Percentiles rank a stretch among this genome's conserved stretches.
Conservation (phyloP, 257 asterid genomes). For the Avicennia marina region DNA sequence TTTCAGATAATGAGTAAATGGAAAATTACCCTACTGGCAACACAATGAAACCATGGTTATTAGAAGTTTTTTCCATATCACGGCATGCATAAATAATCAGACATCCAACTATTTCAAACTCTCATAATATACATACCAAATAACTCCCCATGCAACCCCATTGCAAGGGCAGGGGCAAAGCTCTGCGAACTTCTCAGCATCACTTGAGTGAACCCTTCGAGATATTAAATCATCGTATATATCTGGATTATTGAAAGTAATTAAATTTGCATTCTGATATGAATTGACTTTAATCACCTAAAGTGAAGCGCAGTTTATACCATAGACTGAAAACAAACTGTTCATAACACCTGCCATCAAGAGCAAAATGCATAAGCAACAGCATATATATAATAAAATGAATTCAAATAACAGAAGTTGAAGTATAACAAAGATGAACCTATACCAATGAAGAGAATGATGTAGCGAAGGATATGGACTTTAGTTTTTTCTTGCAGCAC, state of each 20-base stretch:
- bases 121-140: constrained; percentile 59
- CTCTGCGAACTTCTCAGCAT: constrained; percentile 99
- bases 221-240: constrained; percentile 94
- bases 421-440: background rate
- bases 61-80: background rate
- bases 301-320: constrained; percentile 52
- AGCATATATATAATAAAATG: background rate
- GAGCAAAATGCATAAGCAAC: constrained; percentile 15
- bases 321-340: constrained; percentile 91
- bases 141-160: constrained; percentile 90
- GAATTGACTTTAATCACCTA: no score
- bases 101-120: constrained; percentile 1
- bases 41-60: no score
- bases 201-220: constrained; percentile 88
- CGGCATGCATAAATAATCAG: background rate
- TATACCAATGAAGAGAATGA: constrained; percentile 94
- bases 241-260: constrained; percentile 42
- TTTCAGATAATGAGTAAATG: background rate
- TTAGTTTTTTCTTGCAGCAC: constrained; percentile 72
- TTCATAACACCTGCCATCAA: constrained; percentile 87
- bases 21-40: background rate
- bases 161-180: constrained; percentile 94
- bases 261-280: background rate
- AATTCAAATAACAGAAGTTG: background rate
- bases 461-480: constrained; percentile 71